A percentile compares a stretch with the other conserved stretches of the same genome.
Conservation (phyloP, 306 rosid species). For the Vachellia pachyceras region DNA sequence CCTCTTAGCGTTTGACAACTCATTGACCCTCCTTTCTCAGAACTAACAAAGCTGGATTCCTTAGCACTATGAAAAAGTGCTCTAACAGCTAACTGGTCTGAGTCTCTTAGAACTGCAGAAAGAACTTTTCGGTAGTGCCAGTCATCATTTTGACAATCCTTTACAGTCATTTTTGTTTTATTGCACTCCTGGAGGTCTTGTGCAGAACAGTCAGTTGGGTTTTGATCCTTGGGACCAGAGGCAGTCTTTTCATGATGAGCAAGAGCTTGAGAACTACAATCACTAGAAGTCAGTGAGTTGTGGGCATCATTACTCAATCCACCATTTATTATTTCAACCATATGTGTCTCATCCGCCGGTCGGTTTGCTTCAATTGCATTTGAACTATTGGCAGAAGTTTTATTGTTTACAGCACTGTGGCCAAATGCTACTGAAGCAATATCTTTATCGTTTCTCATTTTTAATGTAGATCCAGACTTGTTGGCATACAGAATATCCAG, state of each 20-base stretch:
- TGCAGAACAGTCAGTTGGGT: constrained; percentile 29
- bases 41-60: constrained; percentile 64
- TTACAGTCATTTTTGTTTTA: constrained; percentile 52
- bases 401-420: constrained; percentile 49
- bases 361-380: constrained; percentile 52
- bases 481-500: constrained; percentile 51
- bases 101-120: constrained; percentile 56
- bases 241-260: constrained; percentile 52
- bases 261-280: constrained; percentile 80
- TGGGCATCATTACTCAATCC: constrained; percentile 62
- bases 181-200: constrained; percentile 50
- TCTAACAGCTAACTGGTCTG: constrained; percentile 58
- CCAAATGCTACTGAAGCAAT: constrained; percentile 41
- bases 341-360: constrained; percentile 50
- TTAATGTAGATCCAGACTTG: constrained; percentile 36
- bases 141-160: constrained; percentile 51
- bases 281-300: constrained; percentile 78
- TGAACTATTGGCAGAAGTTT: constrained; percentile 64
- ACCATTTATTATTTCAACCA: constrained; percentile 54
- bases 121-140: constrained; percentile 68
- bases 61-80: constrained; percentile 44
- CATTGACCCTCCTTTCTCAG: constrained; percentile 52
- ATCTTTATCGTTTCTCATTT: constrained; percentile 41
- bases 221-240: constrained; percentile 43
- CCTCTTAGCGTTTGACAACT: constrained; percentile 45